Evolutionary conservation across 2,329 filamentous ascomycete genomes (phyloP).

Genomic region (Diplodia sapinea): DNA sequence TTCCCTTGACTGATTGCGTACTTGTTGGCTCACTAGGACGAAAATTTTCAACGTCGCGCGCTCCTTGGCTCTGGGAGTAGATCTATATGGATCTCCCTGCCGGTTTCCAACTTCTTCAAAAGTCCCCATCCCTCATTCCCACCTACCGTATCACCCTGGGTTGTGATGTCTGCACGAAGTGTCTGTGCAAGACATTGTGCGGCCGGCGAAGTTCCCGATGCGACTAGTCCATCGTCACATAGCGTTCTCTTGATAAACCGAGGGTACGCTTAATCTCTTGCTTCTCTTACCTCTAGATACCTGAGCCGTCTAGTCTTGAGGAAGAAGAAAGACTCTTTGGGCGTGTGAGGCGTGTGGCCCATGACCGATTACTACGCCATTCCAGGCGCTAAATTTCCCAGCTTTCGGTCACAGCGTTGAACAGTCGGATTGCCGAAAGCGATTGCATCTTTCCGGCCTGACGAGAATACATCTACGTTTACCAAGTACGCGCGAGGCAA

Average conservation of each 20-base stretch:
- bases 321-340: too few relatives aligned
- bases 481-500: not conserved
- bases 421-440: not conserved
- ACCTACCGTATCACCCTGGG: too few relatives aligned
- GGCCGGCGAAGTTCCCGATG: too few relatives aligned
- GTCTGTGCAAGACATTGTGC: too few relatives aligned
- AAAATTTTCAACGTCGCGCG: too few relatives aligned
- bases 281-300: too few relatives aligned
- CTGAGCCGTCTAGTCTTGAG: too few relatives aligned
- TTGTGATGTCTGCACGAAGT: too few relatives aligned
- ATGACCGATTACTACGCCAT: not conserved
- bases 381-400: not conserved
- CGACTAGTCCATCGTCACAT: too few relatives aligned
- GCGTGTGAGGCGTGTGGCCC: too few relatives aligned
- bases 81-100: not conserved
- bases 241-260: too few relatives aligned
- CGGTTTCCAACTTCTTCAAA: not conserved
- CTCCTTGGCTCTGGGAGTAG: not conserved
- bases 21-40: not conserved
- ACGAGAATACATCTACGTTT: not conserved
- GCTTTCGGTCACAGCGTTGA: not conserved
- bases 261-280: too few relatives aligned
- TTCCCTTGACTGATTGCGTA: not conserved
- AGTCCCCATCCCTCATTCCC: not conserved
- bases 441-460: not conserved